Evolutionary conservation across 495 filamentous ascomycete genomes (phyloP).

Genomic region (Aspergillus olivimuriae): DNA sequence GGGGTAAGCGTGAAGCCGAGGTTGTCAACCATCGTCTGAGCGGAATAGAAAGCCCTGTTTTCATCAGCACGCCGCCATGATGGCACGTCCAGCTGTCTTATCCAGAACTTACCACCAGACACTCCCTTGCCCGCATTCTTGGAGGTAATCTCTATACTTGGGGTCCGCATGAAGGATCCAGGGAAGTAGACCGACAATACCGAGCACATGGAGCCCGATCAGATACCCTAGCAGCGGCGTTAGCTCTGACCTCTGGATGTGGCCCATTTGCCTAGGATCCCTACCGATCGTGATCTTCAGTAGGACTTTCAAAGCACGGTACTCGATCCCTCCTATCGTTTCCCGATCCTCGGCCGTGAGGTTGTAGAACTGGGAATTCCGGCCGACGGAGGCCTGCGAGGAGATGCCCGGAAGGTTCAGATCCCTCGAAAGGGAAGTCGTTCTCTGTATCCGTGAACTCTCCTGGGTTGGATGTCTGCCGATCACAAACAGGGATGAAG

Average conservation of each 20-base stretch:
- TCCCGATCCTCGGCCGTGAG: slow-evolving; percentile 53
- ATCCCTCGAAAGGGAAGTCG: no score
- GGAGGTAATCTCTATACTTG: slow-evolving; percentile 50
- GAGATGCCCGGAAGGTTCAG: slow-evolving; percentile 21
- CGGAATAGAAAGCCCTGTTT: slow-evolving; percentile 29
- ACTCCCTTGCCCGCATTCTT: slow-evolving; percentile 45
- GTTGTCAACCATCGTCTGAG: slow-evolving; percentile 35
- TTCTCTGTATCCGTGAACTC: no score
- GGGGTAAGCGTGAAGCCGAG: slow-evolving; percentile 68
- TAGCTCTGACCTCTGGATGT: no score
- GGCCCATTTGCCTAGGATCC: no score
- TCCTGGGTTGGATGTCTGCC: no score
- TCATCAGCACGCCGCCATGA: no score
- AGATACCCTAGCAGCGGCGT: slow-evolving; percentile 58
- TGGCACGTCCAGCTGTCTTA: no score
- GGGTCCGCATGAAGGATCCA: slow-evolving; percentile 57
- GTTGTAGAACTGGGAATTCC: slow-evolving; percentile 74
- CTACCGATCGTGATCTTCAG: slow-evolving; percentile 46
- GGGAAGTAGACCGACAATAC: slow-evolving; percentile 53
- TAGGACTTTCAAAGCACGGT: slow-evolving; percentile 51
- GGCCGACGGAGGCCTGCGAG: slow-evolving; percentile 54
- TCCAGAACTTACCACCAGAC: slow-evolving; percentile 71
- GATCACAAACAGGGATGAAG: no score
- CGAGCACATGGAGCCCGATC: slow-evolving; percentile 57
- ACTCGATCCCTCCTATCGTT: slow-evolving; percentile 57